A percentile compares a stretch with the other conserved stretches of the same genome.
Conservation (phyloP, 495 filamentous ascomycete genomes). For the Chaetomium cochliodes region DNA sequence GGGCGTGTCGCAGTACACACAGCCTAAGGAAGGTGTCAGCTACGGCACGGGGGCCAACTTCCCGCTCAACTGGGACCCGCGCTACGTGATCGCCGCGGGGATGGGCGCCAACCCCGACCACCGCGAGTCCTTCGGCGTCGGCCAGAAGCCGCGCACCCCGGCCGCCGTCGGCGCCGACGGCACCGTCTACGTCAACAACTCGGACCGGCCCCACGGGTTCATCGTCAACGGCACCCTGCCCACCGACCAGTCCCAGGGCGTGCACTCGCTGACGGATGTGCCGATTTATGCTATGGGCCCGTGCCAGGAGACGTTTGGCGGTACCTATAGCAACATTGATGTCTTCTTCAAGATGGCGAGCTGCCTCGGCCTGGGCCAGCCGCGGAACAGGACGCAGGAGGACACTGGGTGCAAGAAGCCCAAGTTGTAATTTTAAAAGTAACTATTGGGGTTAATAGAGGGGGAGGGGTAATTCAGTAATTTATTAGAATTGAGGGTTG, state of each 20-base stretch:
- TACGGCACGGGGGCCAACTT: conserved; percentile 68
- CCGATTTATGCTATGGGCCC: conserved; percentile 71
- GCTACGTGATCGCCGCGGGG: conserved; percentile 68
- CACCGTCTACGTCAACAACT: conserved; percentile 58
- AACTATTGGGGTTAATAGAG: background rate
- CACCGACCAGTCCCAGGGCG: conserved; percentile 54
- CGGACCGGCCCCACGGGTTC: conserved; percentile 63
- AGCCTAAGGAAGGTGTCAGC: conserved; percentile 37
- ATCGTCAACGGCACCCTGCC: conserved; percentile 68
- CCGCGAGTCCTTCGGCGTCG: conserved; percentile 64
- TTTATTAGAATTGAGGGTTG: background rate
- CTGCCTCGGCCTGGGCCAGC: conserved; percentile 59
- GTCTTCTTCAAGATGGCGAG: conserved; percentile 70
- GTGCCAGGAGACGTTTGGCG: conserved; percentile 68
- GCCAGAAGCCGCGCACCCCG: conserved; percentile 56
- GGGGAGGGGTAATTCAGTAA: background rate
- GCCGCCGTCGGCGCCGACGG: conserved; percentile 46
- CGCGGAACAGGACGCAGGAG: conserved; percentile 28
- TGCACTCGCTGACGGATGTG: conserved; percentile 73
- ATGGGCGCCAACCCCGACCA: conserved; percentile 63
- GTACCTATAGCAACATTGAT: conserved; percentile 66
- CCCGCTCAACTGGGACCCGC: conserved; percentile 72
- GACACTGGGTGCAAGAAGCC: conserved; percentile 3
- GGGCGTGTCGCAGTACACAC: conserved; percentile 67
- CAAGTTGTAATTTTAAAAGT: background rate